Base-by-base conservation (phyloP, 2,329 filamentous ascomycete species). In the Talaromyces sp. region DNA sequence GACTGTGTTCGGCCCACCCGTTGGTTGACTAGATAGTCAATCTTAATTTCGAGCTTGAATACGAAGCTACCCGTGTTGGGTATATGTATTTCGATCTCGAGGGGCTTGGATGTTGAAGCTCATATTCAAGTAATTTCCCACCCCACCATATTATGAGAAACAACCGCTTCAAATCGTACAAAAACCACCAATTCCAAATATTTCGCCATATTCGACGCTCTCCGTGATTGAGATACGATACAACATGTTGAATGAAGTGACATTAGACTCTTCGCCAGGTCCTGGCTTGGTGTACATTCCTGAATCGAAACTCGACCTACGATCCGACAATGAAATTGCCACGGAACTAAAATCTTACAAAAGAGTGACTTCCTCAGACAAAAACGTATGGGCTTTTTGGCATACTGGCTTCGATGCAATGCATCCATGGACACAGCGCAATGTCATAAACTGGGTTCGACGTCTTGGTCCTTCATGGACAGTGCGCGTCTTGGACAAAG, bases 381-480 rank as follows among this genome's bases (percentile, higher is more conserved):
- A 77, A 62, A 80, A 80, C 61, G 69, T 79, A 17, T 80, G 78
- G 77, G 73, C 75, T 3, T 80, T 75, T 67, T 80, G 78, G 78
- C 71, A 80, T 62, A 67, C 71, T 5, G 78, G 78, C 1, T 56
- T 79, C 33, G 25, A 67, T 11, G 35, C 61, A 5, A 78, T 81
- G 75, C 77, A 76, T 0, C 65, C 63, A 6, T 81, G 79, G 78
- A 77, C 74, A 35, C 72, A 76, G 58, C 76, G 77, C 50, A 82
- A 80, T 49, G 74, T 81, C 43, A 70, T 75, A 22, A 72, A 75
- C 66, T 81, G 79, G 80, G 74, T 78, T 22, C 75, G 77, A 19
- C 74, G 78, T 22, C 75, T 75, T 43, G 77, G 75, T 3, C 69
- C 74, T 0, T 72, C 71, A 0, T 82, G 79, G 80, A 79, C 75